Percentiles rank a stretch among this genome's conserved stretches.
phyloP scores from a whole-genome alignment of 2,329 filamentous ascomycete genomes.

The Malbranchea zuffiana region DNA sequence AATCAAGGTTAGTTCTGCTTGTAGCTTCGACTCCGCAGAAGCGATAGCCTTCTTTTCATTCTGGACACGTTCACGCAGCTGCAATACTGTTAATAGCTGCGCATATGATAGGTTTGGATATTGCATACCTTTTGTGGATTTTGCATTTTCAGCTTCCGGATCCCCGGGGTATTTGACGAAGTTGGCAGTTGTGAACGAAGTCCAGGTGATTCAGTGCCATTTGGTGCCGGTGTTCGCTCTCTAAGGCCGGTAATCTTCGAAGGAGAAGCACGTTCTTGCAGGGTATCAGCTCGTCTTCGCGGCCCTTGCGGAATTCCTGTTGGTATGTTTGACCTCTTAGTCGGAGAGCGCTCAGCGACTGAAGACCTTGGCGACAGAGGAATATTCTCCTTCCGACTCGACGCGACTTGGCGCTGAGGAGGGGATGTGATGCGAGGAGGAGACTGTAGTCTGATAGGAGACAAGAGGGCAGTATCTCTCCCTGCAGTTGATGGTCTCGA shows the following conservation, averaged over 20 bases:
- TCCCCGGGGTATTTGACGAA: constrained; percentile 58
- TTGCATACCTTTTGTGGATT: constrained; percentile 46
- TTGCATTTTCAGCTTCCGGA: constrained; percentile 58
- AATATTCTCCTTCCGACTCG: constrained; percentile 30
- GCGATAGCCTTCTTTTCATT: constrained; percentile 66
- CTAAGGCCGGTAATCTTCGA: constrained; percentile 27
- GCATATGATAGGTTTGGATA: neutral
- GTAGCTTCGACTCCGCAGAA: constrained; percentile 57
- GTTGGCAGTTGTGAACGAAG: constrained; percentile 30
- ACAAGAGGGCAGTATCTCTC: constrained; percentile 6
- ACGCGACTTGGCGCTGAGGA: constrained; percentile 11
- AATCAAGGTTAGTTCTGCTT: constrained; percentile 68
- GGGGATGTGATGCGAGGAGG: constrained; percentile 23
- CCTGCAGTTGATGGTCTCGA: constrained; percentile 2
- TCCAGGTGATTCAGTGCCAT: constrained; percentile 22
- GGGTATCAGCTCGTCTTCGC: constrained; percentile 36
- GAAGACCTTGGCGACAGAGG: constrained; percentile 27
- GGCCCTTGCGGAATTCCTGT: constrained; percentile 27
- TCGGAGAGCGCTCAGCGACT: constrained; percentile 25
- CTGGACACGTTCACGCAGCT: constrained; percentile 68
- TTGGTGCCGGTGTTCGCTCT: constrained; percentile 25
- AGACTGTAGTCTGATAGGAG: constrained; percentile 13
- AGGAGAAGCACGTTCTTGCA: constrained; percentile 2
- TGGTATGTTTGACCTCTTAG: constrained; percentile 25
- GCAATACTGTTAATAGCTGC: constrained; percentile 10